These are phyloP conservation scores for Cymbidium sinense DNA, from an alignment of 106 monocot species.

Conservation along the genomic window DNA sequence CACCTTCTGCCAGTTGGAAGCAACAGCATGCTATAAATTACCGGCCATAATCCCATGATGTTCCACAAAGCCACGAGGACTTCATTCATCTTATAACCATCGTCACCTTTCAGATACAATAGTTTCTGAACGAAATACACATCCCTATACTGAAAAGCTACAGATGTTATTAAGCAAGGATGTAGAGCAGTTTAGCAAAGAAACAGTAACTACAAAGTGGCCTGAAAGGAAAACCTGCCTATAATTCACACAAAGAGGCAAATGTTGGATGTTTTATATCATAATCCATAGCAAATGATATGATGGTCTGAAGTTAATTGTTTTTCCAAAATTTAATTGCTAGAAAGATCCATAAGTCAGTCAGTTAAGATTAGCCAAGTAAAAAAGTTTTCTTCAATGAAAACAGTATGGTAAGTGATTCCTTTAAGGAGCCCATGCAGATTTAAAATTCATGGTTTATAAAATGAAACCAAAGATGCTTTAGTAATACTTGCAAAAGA, in stretches of 20 bases:
- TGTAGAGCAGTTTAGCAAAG: background rate
- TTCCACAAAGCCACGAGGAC: slow-evolving; percentile 91
- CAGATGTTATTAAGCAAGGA: background rate
- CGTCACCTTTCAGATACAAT: slow-evolving; percentile 74
- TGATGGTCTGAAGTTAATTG: background rate
- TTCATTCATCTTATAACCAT: slow-evolving; percentile 92
- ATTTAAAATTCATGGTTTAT: too few relatives aligned
- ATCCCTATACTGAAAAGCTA: slow-evolving; percentile 61
- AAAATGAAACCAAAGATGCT: too few relatives aligned
- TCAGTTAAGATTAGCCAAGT: too few relatives aligned
- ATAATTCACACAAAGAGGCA: background rate
- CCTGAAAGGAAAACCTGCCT: background rate
- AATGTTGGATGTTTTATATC: background rate
- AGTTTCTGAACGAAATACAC: slow-evolving; percentile 84
- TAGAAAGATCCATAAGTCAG: background rate
- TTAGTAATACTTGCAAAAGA: too few relatives aligned
- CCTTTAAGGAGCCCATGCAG: too few relatives aligned
- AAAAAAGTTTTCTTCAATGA: too few relatives aligned
- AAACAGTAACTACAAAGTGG: background rate
- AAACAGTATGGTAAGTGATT: too few relatives aligned
- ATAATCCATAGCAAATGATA: background rate
- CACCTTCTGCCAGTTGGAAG: slow-evolving; percentile 92
- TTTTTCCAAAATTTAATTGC: background rate
- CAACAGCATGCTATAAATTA: slow-evolving; percentile 84
- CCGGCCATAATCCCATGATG: slow-evolving; percentile 88